A percentile compares a stretch with the other conserved stretches of the same genome.
Conservation (phyloP, 176 grass and related monocot genomes). For the Carex kokanica region DNA sequence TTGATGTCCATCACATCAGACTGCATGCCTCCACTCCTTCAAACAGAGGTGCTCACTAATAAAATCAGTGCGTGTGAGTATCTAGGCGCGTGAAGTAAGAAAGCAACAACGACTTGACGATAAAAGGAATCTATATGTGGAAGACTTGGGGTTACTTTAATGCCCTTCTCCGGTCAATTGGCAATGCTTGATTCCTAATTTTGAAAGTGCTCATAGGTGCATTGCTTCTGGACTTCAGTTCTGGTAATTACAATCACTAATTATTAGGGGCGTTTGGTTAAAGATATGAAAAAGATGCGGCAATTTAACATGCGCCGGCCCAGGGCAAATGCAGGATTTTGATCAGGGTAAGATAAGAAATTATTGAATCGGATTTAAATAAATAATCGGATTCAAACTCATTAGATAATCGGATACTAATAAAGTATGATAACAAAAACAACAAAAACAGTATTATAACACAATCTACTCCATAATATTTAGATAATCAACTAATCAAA, state of each 20-base stretch:
- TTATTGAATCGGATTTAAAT: too few relatives aligned
- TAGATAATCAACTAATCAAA: too few relatives aligned
- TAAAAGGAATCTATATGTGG: neutral
- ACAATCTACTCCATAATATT: too few relatives aligned
- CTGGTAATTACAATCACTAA: neutral
- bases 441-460: too few relatives aligned
- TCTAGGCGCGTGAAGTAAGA: neutral
- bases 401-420: too few relatives aligned
- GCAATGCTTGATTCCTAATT: neutral
- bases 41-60: neutral
- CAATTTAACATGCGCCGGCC: neutral
- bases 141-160: neutral
- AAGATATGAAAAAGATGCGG: neutral
- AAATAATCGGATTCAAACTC: too few relatives aligned
- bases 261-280: neutral
- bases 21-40: neutral
- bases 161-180: neutral
- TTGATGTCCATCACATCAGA: too few relatives aligned
- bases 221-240: slow-evolving; percentile 8
- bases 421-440: too few relatives aligned
- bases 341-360: too few relatives aligned
- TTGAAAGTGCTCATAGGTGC: neutral
- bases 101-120: slow-evolving; percentile 8
- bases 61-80: neutral
- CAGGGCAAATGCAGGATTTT: too few relatives aligned